phyloP scores from a whole-genome alignment of 306 rosid genomes.

The Acacia crassicarpa region DNA sequence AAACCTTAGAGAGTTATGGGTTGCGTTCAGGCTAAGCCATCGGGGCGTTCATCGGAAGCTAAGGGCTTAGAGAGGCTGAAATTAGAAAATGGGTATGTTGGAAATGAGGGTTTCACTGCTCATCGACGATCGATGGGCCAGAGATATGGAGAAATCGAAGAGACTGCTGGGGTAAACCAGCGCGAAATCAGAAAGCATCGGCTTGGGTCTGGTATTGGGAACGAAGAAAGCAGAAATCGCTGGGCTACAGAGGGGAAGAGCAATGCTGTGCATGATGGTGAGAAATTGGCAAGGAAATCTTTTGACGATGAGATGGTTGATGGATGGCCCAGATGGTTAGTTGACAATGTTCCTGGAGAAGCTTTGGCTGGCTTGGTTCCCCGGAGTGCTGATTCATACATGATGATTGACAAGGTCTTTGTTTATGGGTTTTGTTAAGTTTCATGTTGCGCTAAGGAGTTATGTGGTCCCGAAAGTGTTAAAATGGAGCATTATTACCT shows the following conservation, averaged over 20 bases:
- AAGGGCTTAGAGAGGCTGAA: conserved; percentile 51
- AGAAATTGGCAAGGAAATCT: conserved; percentile 30
- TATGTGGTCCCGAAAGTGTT: too few species aligned
- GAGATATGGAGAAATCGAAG: conserved; percentile 25
- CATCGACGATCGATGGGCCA: conserved; percentile 58
- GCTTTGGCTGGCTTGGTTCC: conserved; percentile 67
- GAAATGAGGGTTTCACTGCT: conserved; percentile 32
- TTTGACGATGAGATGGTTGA: conserved; percentile 40
- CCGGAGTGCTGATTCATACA: conserved; percentile 76
- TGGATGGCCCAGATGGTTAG: conserved; percentile 34
- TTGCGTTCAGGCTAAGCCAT: conserved; percentile 65
- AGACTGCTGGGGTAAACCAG: conserved; percentile 3
- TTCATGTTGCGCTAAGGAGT: too few species aligned
- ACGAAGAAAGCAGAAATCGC: neutral
- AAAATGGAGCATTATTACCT: too few species aligned
- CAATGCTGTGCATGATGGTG: conserved; percentile 20
- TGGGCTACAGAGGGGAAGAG: conserved; percentile 27
- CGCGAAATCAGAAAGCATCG: conserved; percentile 28
- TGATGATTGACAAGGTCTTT: conserved; percentile 73
- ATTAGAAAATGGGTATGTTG: conserved; percentile 57
- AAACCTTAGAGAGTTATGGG: conserved; percentile 53
- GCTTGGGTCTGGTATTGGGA: conserved; percentile 25
- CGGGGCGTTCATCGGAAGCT: conserved; percentile 9
- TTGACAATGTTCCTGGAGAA: conserved; percentile 50
- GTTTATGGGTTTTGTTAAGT: neutral